Evolutionary conservation across 1,139 yeast species (phyloP).

Genomic region (Saccharomyces pastorianus): DNA sequence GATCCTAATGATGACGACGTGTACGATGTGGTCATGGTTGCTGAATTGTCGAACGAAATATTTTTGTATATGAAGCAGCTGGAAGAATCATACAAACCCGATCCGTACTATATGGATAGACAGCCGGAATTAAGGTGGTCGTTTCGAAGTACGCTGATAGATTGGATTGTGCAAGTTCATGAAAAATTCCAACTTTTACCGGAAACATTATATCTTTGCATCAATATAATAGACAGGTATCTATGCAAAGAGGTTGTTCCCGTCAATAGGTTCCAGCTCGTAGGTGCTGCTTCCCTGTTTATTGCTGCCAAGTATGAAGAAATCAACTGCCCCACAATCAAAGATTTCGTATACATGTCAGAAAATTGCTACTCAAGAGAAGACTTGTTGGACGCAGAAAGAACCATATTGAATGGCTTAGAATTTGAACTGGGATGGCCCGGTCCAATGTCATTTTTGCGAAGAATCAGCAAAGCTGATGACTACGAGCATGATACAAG

Average conservation of each 20-base stretch:
- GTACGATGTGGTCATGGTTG: conserved; percentile 87
- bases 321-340: conserved; percentile 87
- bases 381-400: conserved; percentile 82
- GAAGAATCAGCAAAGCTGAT: conserved; percentile 95
- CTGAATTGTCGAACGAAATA: conserved; percentile 86
- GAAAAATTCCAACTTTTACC: conserved; percentile 79
- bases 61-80: conserved; percentile 75
- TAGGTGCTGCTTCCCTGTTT: conserved; percentile 90
- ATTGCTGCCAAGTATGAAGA: conserved; percentile 96
- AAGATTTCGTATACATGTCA: conserved; percentile 92
- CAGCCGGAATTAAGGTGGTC: conserved; percentile 90
- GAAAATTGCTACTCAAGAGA: conserved; percentile 79
- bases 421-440: conserved; percentile 97
- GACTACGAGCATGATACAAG: conserved; percentile 92
- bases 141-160: conserved; percentile 77
- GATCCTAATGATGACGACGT: conserved; percentile 88
- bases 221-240: conserved; percentile 86
- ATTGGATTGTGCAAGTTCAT: conserved; percentile 95
- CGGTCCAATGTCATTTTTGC: conserved; percentile 92
- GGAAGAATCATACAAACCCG: conserved; percentile 69
- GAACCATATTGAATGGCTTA: conserved; percentile 83
- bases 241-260: conserved; percentile 67
- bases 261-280: conserved; percentile 77
- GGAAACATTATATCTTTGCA: conserved; percentile 80
- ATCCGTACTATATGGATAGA: conserved; percentile 70